phyloP scores from a whole-genome alignment of 1,284 basidiomycete species.

The Puccinia polysora region DNA sequence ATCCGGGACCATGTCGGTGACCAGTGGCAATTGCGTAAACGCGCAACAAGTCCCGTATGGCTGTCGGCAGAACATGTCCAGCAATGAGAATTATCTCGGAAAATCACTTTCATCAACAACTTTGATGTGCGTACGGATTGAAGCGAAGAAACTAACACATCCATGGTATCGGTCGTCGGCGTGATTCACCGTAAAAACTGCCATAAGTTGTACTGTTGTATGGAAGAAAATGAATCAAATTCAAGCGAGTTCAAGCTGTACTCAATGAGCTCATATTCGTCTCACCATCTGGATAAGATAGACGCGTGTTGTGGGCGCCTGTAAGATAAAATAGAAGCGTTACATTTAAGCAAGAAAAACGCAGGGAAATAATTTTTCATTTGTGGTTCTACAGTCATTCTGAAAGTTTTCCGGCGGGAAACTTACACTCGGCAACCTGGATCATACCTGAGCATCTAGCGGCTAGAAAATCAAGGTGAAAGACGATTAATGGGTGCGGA shows the following conservation, averaged over 20 bases:
- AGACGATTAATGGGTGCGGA: no score
- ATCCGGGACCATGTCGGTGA: conserved; percentile 4
- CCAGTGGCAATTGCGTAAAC: not conserved
- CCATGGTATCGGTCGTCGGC: conserved; percentile 13
- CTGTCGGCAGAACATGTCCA: no score
- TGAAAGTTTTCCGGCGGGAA: no score
- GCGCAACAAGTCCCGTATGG: conserved; percentile 19
- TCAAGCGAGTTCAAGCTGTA: no score
- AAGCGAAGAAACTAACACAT: conserved; percentile 14
- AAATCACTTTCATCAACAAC: not conserved
- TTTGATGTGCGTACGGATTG: not conserved
- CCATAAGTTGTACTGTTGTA: conserved; percentile 28
- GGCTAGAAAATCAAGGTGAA: not conserved
- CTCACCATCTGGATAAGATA: conserved; percentile 10
- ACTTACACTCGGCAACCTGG: conserved; percentile 7
- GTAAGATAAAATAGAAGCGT: not conserved
- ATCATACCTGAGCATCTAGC: not conserved
- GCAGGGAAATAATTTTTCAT: not conserved
- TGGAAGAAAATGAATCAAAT: not conserved
- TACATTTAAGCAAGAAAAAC: not conserved
- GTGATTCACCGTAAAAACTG: conserved; percentile 29
- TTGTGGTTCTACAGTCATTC: not conserved
- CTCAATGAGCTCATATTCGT: no score
- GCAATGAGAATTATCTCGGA: not conserved
- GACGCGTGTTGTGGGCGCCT: conserved; percentile 21